phyloP scores from a whole-genome alignment of 2,329 filamentous ascomycete genomes.

The Cercospora janseana region DNA sequence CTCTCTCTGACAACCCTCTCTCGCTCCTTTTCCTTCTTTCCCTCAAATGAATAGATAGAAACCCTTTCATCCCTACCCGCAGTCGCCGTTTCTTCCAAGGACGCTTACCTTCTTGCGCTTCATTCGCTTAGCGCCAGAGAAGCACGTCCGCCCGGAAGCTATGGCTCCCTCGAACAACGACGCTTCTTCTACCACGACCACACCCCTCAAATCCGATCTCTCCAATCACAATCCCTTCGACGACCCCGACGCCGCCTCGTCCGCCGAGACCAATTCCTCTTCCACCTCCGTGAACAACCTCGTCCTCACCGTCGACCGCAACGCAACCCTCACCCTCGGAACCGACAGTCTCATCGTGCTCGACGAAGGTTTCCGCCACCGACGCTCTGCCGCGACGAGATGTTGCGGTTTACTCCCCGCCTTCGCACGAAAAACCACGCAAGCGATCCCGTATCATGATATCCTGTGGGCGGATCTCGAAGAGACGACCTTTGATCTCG shows the following conservation, averaged over 20 bases:
- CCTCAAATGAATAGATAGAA: no score
- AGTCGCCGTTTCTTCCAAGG: no score
- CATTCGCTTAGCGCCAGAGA: constrained; percentile 30
- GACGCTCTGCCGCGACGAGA: constrained; percentile 45
- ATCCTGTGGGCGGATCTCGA: constrained; percentile 75
- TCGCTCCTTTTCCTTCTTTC: background rate
- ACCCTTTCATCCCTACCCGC: no score
- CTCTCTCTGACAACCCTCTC: background rate
- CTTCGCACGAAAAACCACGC: constrained; percentile 49
- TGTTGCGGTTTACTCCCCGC: constrained; percentile 57
- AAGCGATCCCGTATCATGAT: constrained; percentile 73
- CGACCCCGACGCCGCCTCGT: constrained; percentile 32
- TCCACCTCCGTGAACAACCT: constrained; percentile 16
- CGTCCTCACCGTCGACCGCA: constrained; percentile 50
- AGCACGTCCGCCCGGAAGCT: no score
- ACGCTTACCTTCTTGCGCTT: constrained; percentile 33
- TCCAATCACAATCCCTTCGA: constrained; percentile 33
- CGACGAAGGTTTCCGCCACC: constrained; percentile 56
- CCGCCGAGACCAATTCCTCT: background rate
- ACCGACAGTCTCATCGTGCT: constrained; percentile 60
- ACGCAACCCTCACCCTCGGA: constrained; percentile 60
- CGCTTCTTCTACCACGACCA: background rate
- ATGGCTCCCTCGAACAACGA: background rate
- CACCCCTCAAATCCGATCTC: constrained; percentile 10
- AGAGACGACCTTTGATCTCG: constrained; percentile 53